A percentile compares a stretch with the other conserved stretches of the same genome.
Conservation (phyloP, 1,284 basidiomycete species). For the Sutorius eximius region DNA sequence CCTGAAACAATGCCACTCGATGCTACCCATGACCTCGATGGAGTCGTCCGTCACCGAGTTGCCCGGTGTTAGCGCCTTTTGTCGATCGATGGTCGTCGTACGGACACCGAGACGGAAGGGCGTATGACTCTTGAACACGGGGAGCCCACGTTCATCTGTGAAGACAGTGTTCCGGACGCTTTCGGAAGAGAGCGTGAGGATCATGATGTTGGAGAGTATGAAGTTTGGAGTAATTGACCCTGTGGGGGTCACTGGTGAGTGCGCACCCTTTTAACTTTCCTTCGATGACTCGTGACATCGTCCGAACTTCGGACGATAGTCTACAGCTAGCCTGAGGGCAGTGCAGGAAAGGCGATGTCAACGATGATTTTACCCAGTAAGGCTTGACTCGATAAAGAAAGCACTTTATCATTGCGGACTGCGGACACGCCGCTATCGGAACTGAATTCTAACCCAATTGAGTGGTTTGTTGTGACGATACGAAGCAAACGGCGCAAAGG, state of each 20-base stretch:
- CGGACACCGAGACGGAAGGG: slow-evolving; percentile 26
- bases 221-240: background rate
- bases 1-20: slow-evolving; percentile 23
- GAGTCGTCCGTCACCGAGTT: background rate
- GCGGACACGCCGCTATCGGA: background rate
- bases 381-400: background rate
- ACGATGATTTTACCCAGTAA: no score
- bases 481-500: background rate
- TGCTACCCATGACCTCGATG: slow-evolving; percentile 19
- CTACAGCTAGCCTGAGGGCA: background rate
- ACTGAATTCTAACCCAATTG: no score
- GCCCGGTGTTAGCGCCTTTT: background rate
- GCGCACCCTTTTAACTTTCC: slow-evolving; percentile 9
- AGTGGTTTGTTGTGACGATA: background rate
- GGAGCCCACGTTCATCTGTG: slow-evolving; percentile 25
- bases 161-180: slow-evolving; percentile 27
- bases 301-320: background rate
- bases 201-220: slow-evolving; percentile 14
- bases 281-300: background rate
- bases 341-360: background rate
- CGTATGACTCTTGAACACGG: slow-evolving; percentile 25
- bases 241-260: no score
- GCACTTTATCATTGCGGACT: background rate
- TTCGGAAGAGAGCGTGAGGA: slow-evolving; percentile 28
- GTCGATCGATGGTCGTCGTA: slow-evolving; percentile 24